A percentile compares a stretch with the other conserved stretches of the same genome.
These are phyloP conservation scores for Haplographium delicatum DNA, from an alignment of 495 filamentous ascomycete species.

Conservation along the genomic window DNA sequence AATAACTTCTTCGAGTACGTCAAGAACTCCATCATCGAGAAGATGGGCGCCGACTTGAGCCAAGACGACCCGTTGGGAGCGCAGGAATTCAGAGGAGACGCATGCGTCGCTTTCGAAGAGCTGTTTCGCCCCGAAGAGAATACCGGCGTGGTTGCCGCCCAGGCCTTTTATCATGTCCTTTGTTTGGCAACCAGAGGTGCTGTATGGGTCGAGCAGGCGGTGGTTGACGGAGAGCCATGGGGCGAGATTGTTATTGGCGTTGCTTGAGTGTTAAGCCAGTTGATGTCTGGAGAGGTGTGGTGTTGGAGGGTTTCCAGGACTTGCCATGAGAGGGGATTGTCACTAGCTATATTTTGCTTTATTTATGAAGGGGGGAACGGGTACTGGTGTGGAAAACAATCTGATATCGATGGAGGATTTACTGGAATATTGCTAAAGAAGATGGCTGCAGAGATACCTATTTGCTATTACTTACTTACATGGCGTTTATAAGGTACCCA, in stretches of 20 bases:
- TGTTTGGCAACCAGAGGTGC: slow-evolving; percentile 56
- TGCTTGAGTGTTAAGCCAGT: no score
- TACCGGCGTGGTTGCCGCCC: slow-evolving; percentile 54
- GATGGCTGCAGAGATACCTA: not conserved
- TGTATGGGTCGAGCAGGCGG: slow-evolving; percentile 40
- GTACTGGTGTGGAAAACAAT: not conserved
- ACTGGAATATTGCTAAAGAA: not conserved
- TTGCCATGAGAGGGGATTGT: not conserved
- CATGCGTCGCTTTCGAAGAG: slow-evolving; percentile 44
- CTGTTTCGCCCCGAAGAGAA: slow-evolving; percentile 50
- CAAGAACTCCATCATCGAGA: slow-evolving; percentile 26
- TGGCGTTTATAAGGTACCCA: not conserved
- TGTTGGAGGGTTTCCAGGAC: not conserved
- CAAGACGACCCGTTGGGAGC: not conserved
- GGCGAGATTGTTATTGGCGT: slow-evolving; percentile 22
- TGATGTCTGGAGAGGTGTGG: no score
- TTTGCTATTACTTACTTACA: not conserved
- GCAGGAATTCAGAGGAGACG: not conserved
- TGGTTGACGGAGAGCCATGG: slow-evolving; percentile 15
- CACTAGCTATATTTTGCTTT: not conserved
- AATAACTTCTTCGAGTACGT: slow-evolving; percentile 60
- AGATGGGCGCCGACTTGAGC: slow-evolving; percentile 14
- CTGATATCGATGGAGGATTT: not conserved
- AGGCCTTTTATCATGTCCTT: slow-evolving; percentile 64
- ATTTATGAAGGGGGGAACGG: not conserved